A percentile compares a stretch with the other conserved stretches of the same genome.
Evolutionary conservation across 495 filamentous ascomycete species (phyloP).

Genomic region (Parachaetomium inaequale): DNA sequence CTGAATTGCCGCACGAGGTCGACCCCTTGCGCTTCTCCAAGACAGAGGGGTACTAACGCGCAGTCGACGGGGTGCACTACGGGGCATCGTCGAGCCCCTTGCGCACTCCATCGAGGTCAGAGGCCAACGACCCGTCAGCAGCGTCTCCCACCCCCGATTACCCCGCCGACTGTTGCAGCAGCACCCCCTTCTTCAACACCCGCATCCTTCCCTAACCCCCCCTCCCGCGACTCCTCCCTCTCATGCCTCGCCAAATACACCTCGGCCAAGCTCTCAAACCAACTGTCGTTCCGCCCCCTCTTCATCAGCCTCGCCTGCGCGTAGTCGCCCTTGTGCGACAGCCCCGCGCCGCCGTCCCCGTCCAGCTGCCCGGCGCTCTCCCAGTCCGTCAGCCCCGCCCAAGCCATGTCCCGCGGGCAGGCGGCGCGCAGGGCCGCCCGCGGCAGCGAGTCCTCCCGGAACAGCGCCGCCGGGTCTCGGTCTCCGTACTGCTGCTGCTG

Average conservation of each 20-base stretch:
- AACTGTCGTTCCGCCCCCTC: background rate
- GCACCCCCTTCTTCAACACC: background rate
- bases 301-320: background rate
- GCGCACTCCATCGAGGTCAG: too few relatives aligned
- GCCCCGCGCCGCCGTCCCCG: background rate
- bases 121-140: too few relatives aligned
- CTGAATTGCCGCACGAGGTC: too few relatives aligned
- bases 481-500: background rate
- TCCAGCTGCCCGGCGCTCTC: constrained; percentile 39
- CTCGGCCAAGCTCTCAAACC: background rate
- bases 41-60: too few relatives aligned
- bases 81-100: too few relatives aligned
- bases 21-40: too few relatives aligned
- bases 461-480: background rate
- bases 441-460: constrained; percentile 24
- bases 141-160: background rate
- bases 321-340: background rate
- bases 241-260: background rate
- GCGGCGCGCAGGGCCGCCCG: constrained; percentile 31
- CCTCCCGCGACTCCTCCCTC: background rate
- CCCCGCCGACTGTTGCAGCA: background rate
- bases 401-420: constrained; percentile 38
- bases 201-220: background rate
- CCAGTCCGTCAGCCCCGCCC: constrained; percentile 47
- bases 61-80: too few relatives aligned